Base-by-base conservation (phyloP, 1,284 basidiomycete species). In the Pseudozyma sp. region DNA sequence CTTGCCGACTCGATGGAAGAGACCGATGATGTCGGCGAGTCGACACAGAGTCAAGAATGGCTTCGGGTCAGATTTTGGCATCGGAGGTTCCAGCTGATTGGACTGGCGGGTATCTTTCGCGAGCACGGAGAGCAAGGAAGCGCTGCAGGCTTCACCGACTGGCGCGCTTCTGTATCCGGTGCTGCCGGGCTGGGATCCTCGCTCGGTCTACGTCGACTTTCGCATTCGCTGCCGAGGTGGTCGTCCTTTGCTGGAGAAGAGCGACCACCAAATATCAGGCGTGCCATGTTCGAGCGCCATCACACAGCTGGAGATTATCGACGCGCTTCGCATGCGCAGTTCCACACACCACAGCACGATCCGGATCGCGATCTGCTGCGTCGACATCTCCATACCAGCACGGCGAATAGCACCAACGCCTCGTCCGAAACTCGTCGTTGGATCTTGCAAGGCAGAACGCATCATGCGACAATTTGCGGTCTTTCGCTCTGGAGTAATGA, bases 101-200 rank as follows among this genome's bases (percentile, higher is more conserved):
- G 67, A 3, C 60, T 69, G 19, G 67, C 67, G 34, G 67, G 67
- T 34, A 64, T 69, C 49, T 64, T 60, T 29, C 55, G 49, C 30
- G 61, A 39, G 30, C 45, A 60, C 39, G 51, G 53, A 30, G 33
- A 35, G 14, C 51, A 56, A 34, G 51, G 42, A 54, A 46, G 40
- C 29, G 24, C 33, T 31, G 60, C 55, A 40, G 44, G 40, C 14
- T 56, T 52, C 39, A 37, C 67, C 10, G 69, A 72, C 52, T 72
- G 69, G 69, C 57, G 59, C 16, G 30, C 47, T 4, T 64, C 64
- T 4, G 17, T 63, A 1, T 69, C 67, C 1, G 47, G 48, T 14
- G 55, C 34, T 40, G 42, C 55, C n/a, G 48, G 47, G 30, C n/a
- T 17, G 4, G 17, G 34, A 7, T 9, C 17, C 5, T 35, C 44